A percentile compares a stretch with the other conserved stretches of the same genome.
Conservation (phyloP, 2,329 filamentous ascomycete genomes). For the Aspergillus chevalieri region DNA sequence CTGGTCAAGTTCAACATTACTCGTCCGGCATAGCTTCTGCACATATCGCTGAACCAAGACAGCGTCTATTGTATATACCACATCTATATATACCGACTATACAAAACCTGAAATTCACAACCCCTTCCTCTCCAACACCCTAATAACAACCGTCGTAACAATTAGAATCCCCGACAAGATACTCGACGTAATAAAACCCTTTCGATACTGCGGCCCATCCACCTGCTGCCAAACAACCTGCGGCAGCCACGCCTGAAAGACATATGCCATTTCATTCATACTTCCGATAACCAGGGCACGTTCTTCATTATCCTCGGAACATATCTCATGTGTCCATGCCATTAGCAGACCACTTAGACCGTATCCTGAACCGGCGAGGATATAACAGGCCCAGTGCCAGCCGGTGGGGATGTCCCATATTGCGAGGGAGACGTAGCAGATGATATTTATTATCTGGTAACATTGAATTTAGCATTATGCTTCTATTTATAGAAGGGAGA, state of each 20-base stretch:
- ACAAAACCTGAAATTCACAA: neutral
- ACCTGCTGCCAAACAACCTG: slow-evolving; percentile 61
- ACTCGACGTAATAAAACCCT: slow-evolving; percentile 55
- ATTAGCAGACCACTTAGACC: slow-evolving; percentile 47
- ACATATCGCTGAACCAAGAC: neutral
- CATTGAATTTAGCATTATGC: neutral
- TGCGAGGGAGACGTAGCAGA: slow-evolving; percentile 41
- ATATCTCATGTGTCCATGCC: slow-evolving; percentile 53
- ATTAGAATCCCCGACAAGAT: slow-evolving; percentile 48
- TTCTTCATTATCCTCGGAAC: slow-evolving; percentile 56
- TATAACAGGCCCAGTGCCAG: slow-evolving; percentile 60
- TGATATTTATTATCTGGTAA: slow-evolving; percentile 31
- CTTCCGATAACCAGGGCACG: slow-evolving; percentile 58
- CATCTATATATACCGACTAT: neutral
- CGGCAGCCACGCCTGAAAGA: slow-evolving; percentile 64
- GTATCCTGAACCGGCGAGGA: slow-evolving; percentile 46
- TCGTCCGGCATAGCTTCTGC: neutral
- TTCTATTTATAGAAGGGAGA: slow-evolving; percentile 17
- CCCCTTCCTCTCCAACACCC: neutral
- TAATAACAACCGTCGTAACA: slow-evolving; percentile 44
- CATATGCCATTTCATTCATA: slow-evolving; percentile 66
- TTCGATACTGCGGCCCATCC: slow-evolving; percentile 54
- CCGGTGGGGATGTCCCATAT: slow-evolving; percentile 47
- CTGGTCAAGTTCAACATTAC: neutral
- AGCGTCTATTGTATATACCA: neutral